Evolutionary conservation across 805 yeast species (phyloP), one percentile per base, ranked within the genome.

Genomic region (Kluyveromyces nonfermentans): DNA sequence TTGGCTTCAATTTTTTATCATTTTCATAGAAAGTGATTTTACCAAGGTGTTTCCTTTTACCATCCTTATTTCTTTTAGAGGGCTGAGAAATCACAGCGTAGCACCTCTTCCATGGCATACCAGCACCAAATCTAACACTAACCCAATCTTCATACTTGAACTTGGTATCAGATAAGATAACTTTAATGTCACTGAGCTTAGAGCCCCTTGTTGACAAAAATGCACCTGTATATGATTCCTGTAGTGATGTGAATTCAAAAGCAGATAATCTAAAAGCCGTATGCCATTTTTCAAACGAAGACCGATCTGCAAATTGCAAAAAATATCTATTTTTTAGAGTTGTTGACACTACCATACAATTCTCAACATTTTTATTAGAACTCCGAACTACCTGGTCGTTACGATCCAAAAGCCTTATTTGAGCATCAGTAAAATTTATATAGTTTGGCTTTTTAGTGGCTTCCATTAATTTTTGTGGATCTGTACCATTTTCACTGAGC

Each of bases 101-200:
- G 58, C 96, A 90, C 46, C 95, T 74, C 58, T 82, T 85, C 97
- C 97, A 93, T 1, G 97, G 96, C 95, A 87, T 86, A 19, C 98
- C 98, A 8, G 93, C 77, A 16, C 98, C 97, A 63, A 90, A 93
- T 51, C 97, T 73, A 15, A 93, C 95, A 60, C 88, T 76, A 35
- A 84, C 88, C 97, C 96, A 90, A 56, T 89, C 96, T 62, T 86
- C 96, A 57, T 87, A 93, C 46, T 77, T 78, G 59, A 79, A 85
- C 56, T 90, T 82, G 16, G 93, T 82, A 50, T 85, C 95, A 1
- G 95, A 82, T 46, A 93, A 70, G 37, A 93, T 72, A 14, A 90
- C 83, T 47, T 85, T 76, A 49, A 93, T 88, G 57, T 94, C 97
- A 43, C 90, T 81, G 47, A 93, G 68, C 47, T 83, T 70, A 5